Evolutionary conservation across 2,329 filamentous ascomycete genomes (phyloP), one percentile per base, ranked within the genome.

Genomic region (Aspergillus cejpii): DNA sequence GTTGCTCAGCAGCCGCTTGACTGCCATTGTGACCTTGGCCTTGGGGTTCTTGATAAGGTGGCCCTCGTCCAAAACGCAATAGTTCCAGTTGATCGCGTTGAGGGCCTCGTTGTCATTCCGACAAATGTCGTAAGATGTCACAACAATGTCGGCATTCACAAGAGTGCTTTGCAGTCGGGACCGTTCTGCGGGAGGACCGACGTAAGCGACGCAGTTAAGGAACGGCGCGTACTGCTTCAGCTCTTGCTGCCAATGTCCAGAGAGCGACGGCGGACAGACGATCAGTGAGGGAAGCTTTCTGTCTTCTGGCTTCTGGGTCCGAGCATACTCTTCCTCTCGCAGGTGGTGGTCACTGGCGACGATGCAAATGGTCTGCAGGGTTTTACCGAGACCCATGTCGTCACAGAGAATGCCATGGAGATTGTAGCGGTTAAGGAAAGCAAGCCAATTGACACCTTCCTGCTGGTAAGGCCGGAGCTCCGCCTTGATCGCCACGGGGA

Each of bases 41-140:
- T 92, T 94, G 3, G 92, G 89, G 64, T 98, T 98, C 75, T 98
- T 98, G 75, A 98, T 98, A 52, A 98, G 72, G 71, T 98, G 92
- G 1, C 94, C 92, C 71, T 98, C 92, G 60, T 98, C 92, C 6
- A 98, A 79, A 3, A 98, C 90, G 45, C 92, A 86, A 63, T 98
- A 98, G 64, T 98, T 98, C 89, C 91, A 98, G 55, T 79, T 92
- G 61, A 92, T 80, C 43, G 87, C 81, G 37, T 80, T 79, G 26
- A 98, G 77, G 3, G 91, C 67, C 6, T 96, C 89, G n/a, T 84
- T 81, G 61, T 98, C 92, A 54, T 98, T 98, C 41, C 94, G 83
- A 63, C 91, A 96, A 39, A 98, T 92, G 64, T 98, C 94, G 61
- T 98, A 98, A 0, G 91, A 97, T 1, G 94, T 98, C 50, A 98